phyloP scores from a whole-genome alignment of 768 basidiomycete genomes.

The Agrocybe chaxingu region DNA sequence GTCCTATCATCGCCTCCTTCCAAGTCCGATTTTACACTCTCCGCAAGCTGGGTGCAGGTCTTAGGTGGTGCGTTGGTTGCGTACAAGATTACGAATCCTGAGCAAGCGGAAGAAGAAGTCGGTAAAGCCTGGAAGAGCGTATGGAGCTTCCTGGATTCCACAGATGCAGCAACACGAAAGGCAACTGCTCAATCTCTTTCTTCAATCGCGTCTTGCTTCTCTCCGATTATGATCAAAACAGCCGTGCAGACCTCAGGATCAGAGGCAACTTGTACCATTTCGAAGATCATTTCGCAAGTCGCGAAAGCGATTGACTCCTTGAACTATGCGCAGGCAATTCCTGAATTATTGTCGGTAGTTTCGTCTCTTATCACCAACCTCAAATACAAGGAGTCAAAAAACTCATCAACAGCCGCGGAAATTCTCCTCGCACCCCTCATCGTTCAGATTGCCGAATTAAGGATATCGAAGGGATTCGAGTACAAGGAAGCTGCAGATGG shows the following conservation, averaged over 20 bases:
- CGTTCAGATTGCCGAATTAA: conserved; percentile 65
- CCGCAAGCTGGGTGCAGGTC: conserved; percentile 77
- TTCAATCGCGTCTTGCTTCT: conserved; percentile 67
- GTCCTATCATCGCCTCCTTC: conserved; percentile 68
- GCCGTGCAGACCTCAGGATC: conserved; percentile 38
- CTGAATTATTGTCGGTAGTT: conserved; percentile 73
- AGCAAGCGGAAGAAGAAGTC: conserved; percentile 52
- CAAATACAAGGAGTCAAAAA: conserved; percentile 40
- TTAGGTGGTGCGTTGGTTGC: conserved; percentile 72
- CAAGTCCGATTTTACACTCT: conserved; percentile 62
- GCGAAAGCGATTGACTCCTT: conserved; percentile 71
- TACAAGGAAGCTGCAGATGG: conserved; percentile 85
- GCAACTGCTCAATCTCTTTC: conserved; percentile 62
- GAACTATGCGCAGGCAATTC: conserved; percentile 69
- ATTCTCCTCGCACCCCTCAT: conserved; percentile 67
- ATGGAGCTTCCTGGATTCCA: conserved; percentile 78
- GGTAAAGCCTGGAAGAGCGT: conserved; percentile 67
- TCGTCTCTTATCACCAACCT: conserved; percentile 68
- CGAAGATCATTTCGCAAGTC: conserved; percentile 59
- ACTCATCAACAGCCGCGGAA: conserved; percentile 60
- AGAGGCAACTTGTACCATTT: conserved; percentile 51
- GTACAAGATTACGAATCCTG: conserved; percentile 47
- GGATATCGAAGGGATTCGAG: conserved; percentile 82
- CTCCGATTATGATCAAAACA: conserved; percentile 52
- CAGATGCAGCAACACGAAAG: conserved; percentile 56